Base-by-base conservation (phyloP, 345 rosid species). In the Populus davidiana region DNA sequence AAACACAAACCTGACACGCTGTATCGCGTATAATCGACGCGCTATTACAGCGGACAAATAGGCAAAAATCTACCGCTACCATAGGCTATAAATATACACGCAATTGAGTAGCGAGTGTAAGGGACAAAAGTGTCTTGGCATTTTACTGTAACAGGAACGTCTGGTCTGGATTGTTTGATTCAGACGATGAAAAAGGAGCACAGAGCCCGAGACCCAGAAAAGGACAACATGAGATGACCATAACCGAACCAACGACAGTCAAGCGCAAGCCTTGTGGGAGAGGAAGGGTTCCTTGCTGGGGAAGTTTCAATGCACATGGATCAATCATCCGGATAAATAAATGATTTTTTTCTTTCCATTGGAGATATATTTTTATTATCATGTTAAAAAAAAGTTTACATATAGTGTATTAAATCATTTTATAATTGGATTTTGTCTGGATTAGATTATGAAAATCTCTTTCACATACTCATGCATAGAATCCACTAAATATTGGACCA, bases 141-240 rank as follows among this genome's bases (percentile, higher is more conserved):
- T 33, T 8, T 23, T 59, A 47, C 0, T 1, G 23, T 59, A 59
- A 59, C 29, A 11, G 1, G 14, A 10, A 80, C 78, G 62, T 77
- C 68, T 67, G 82, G 86, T 77, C 77, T 64, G 41, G 47, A 75
- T 64, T 35, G 72, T 43, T 65, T 54, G 84, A 75, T 77, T 79
- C 75, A 77, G 49, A 35, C 39, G 69, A 73, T 70, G 75, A 35
- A 63, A 56, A 72, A 63, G 33, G 54, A 33, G 56, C n/a, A 31
- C 1, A n/a, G 27, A 39, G 9, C 18, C 44, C 1, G 64, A 12
- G 13, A 52, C 2, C 2, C 35, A 21, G 25, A 16, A 47, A 17
- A 12, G 59, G 39, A 10, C 20, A 66, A 0, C 6, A 5, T 2
- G 8, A 23, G 59, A 27, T 44, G 6, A 49, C 62, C 4, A 2